Evolutionary conservation across 2,329 filamentous ascomycete genomes (phyloP), one percentile per base, ranked within the genome.

Genomic region (Tolypocladium tundrense): DNA sequence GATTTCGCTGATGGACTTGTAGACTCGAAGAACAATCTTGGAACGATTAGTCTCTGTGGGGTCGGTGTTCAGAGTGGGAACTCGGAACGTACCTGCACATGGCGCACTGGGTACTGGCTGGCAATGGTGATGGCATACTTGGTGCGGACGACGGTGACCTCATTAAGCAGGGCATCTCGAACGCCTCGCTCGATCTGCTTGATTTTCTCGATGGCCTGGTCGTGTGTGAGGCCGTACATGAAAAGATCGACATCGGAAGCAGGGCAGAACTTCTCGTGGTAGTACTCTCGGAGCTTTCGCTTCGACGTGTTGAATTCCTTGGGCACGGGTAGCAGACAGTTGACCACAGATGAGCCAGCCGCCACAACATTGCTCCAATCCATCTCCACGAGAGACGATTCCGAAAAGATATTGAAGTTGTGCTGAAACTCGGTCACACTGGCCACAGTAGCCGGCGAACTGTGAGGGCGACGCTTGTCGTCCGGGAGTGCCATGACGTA

Each of bases 161-260:
- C 90, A n/a, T 86, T 83, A 27, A 95, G 77, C 56, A 95, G 86
- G 4, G 88, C 85, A 71, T 94, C 88, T 51, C 84, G 84, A 63
- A 96, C 80, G n/a, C 78, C 80, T 27, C 78, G 74, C 70, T 96
- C 91, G 60, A 96, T 93, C 63, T 90, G 78, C 67, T 88, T 87
- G 72, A 95, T 94, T 76, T 95, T 94, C 66, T 91, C 85, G 21
- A 91, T 76, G 0, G 88, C 90, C 67, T 92, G 77, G 53, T 91
- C 83, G 65, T 94, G 88, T 10, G 79, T 86, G 61, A 95, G 77
- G 0, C 87, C 90, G 65, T 94, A 93, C 37, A 96, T 73, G 68
- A 96, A 96, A 2, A 96, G 78, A 69, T 95, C 91, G 11, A 96
- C 88, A 69, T 96, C 91, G 4, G 89, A 93, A 1, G 90, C 90